Evolutionary conservation across 108 stramenopile genomes (phyloP).

Genomic region (Aurantiochytrium sp.): DNA sequence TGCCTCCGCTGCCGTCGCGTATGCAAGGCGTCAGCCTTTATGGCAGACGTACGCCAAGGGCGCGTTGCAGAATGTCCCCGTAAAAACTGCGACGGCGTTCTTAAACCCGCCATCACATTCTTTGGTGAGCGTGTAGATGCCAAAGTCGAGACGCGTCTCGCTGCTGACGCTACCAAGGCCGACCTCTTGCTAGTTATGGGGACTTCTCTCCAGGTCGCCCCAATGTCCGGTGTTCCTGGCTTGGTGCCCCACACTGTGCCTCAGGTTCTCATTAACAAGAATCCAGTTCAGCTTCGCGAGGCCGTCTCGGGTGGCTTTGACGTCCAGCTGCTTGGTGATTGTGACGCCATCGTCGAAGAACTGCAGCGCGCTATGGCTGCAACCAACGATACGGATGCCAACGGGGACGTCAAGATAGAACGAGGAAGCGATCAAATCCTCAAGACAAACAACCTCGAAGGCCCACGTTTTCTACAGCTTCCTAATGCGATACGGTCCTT

Average conservation of each 20-base stretch:
- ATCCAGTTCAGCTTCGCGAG: neutral
- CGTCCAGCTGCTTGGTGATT: neutral
- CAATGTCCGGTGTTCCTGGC: slow-evolving; percentile 23
- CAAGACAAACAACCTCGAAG: too few relatives aligned
- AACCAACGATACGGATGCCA: neutral
- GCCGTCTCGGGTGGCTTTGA: neutral
- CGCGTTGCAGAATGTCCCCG: neutral
- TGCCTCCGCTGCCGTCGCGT: slow-evolving; percentile 35
- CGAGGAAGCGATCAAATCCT: too few relatives aligned
- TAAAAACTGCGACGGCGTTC: slow-evolving; percentile 25
- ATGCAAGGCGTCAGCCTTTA: neutral
- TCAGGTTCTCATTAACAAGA: slow-evolving; percentile 29
- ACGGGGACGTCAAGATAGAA: too few relatives aligned
- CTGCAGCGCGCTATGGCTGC: neutral
- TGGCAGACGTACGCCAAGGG: neutral
- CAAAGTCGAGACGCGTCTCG: slow-evolving; percentile 32
- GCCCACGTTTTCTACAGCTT: too few relatives aligned
- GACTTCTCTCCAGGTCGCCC: slow-evolving; percentile 45
- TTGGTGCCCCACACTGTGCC: neutral
- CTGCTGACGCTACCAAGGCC: slow-evolving; percentile 16
- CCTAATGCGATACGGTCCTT: too few relatives aligned
- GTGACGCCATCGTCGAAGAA: neutral
- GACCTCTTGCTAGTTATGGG: slow-evolving; percentile 77
- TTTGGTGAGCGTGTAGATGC: slow-evolving; percentile 77
- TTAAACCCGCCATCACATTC: slow-evolving; percentile 91